Percentiles rank a stretch among this genome's conserved stretches.
Evolutionary conservation across 192 early-diverging fungal species (phyloP).

Genomic region (Umbelopsis sp.): DNA sequence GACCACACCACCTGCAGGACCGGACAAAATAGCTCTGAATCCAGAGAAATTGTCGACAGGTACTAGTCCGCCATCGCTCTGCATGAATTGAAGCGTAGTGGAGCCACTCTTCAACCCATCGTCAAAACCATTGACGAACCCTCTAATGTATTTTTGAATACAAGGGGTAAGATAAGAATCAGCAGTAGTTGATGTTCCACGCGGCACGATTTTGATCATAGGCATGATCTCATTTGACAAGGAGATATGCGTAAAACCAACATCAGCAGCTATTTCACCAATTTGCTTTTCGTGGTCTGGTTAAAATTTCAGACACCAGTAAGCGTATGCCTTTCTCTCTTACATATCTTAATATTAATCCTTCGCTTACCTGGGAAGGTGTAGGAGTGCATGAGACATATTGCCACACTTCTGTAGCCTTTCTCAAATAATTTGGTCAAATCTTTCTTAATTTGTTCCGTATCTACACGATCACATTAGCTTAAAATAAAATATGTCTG

Average conservation of each 20-base stretch:
- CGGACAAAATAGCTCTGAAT: slow-evolving; percentile 88
- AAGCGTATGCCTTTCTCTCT: neutral
- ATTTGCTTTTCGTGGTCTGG: slow-evolving; percentile 78
- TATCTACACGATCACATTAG: slow-evolving; percentile 49
- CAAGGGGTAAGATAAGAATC: slow-evolving; percentile 96
- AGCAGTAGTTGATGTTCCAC: slow-evolving; percentile 85
- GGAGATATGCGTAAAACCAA: slow-evolving; percentile 90
- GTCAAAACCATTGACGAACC: slow-evolving; percentile 91
- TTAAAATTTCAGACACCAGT: neutral
- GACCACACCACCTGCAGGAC: slow-evolving; percentile 96
- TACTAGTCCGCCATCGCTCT: slow-evolving; percentile 93
- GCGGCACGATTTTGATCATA: slow-evolving; percentile 94
- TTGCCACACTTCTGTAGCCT: slow-evolving; percentile 87
- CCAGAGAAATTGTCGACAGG: slow-evolving; percentile 87
- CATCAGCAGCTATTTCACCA: slow-evolving; percentile 61
- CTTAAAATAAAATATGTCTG: neutral
- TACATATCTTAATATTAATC: neutral
- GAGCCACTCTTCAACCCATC: slow-evolving; percentile 30
- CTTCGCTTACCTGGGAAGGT: slow-evolving; percentile 71
- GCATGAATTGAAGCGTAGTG: slow-evolving; percentile 89
- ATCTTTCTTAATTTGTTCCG: slow-evolving; percentile 55
- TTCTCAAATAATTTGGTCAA: slow-evolving; percentile 61
- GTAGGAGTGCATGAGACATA: slow-evolving; percentile 94
- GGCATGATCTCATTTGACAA: slow-evolving; percentile 82
- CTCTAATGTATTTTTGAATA: slow-evolving; percentile 83